These are phyloP conservation scores for Nannochloris sp. DNA, from an alignment of 139 green algal species.

Conservation along the genomic window DNA sequence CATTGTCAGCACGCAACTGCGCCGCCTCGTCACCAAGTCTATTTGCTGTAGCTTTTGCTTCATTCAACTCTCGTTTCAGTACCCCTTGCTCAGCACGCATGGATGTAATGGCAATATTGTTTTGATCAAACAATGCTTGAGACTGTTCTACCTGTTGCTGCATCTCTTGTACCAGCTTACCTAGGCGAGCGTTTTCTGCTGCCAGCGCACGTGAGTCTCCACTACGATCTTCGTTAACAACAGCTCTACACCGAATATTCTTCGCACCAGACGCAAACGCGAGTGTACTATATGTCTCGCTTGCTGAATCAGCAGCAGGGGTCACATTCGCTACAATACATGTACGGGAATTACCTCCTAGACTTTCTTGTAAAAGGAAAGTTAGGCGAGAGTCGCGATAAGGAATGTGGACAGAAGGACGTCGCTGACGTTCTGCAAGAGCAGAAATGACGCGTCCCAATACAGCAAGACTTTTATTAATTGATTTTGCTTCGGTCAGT, in stretches of 20 bases:
- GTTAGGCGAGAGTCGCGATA: conserved; percentile 96
- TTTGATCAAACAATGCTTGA: conserved; percentile 17
- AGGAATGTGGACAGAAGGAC: conserved; percentile 70
- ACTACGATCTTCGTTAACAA: conserved; percentile 59
- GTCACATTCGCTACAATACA: conserved; percentile 87
- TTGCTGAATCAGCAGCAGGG: conserved; percentile 41
- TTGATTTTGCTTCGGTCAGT: conserved; percentile 86
- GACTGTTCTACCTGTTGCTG: conserved; percentile 6
- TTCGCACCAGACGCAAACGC: conserved; percentile 85
- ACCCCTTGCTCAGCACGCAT: conserved; percentile 11
- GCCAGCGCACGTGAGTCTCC: conserved; percentile 55
- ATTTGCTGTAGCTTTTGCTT: not conserved
- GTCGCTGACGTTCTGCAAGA: conserved; percentile 58
- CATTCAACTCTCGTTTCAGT: conserved; percentile 14
- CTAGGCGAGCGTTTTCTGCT: conserved; percentile 52
- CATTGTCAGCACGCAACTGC: conserved; percentile 1
- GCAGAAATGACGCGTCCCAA: conserved; percentile 88
- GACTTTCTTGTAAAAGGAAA: conserved; percentile 92
- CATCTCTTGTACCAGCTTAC: conserved; percentile 10
- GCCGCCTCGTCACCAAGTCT: not conserved
- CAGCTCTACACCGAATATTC: conserved; percentile 65
- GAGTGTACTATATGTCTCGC: conserved; percentile 85
- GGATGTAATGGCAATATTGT: conserved; percentile 9
- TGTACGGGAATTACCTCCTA: conserved; percentile 92
- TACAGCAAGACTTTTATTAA: conserved; percentile 91